Conservation (phyloP, 306 rosid species). For the Cucurbita moschata region DNA sequence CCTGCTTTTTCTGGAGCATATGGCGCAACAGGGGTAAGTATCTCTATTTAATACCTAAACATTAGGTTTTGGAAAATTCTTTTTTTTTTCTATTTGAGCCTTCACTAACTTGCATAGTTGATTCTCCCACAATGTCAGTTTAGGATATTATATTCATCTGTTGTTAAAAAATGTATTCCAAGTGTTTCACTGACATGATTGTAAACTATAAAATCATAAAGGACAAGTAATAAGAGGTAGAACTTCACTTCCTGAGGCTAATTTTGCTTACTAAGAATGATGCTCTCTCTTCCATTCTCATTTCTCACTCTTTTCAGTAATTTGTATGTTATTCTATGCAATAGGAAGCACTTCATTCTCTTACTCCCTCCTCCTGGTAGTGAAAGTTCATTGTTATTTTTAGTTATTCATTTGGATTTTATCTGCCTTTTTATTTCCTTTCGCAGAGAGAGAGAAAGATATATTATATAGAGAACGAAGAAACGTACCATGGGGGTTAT, state of each 20-base stretch:
- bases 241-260: not conserved
- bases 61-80: not conserved
- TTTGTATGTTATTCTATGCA: not conserved
- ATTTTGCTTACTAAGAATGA: not conserved
- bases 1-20: slow-evolving; percentile 76
- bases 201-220: not conserved
- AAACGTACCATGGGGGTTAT: not conserved
- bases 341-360: not conserved
- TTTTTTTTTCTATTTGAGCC: not conserved
- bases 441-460: not conserved
- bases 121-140: not conserved
- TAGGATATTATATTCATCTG: not conserved
- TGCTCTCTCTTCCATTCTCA: not conserved
- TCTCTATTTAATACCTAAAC: not conserved
- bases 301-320: not conserved
- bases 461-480: not conserved
- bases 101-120: not conserved
- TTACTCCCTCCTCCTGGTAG: not conserved
- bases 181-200: not conserved
- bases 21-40: slow-evolving; percentile 47
- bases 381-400: not conserved
- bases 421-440: not conserved
- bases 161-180: not conserved
- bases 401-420: not conserved
- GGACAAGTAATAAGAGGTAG: not conserved